These are phyloP conservation scores for Mimosa pudica DNA, from an alignment of 306 rosid species.

Conservation along the genomic window DNA sequence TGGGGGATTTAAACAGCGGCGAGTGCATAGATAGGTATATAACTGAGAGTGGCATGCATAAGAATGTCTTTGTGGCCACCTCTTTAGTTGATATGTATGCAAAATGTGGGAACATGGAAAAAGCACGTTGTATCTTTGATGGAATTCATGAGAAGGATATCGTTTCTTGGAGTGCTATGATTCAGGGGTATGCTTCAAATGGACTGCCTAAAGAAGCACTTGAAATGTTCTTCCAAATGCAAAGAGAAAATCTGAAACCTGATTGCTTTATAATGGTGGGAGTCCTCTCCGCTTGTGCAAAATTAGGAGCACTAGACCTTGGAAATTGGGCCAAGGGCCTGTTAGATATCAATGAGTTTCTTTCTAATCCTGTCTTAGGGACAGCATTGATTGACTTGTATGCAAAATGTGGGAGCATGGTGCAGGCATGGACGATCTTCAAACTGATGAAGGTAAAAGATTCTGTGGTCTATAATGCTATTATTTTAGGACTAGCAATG, in stretches of 20 bases:
- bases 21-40: constrained; percentile 65
- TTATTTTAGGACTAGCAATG: constrained; percentile 68
- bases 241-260: constrained; percentile 51
- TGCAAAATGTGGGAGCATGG: constrained; percentile 73
- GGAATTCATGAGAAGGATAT: constrained; percentile 64
- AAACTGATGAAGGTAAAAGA: constrained; percentile 60
- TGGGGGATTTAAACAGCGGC: constrained; percentile 59
- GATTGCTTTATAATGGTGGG: constrained; percentile 77
- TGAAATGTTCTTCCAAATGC: constrained; percentile 67
- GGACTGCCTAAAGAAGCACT: constrained; percentile 62
- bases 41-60: constrained; percentile 44
- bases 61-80: constrained; percentile 62
- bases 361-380: constrained; percentile 59
- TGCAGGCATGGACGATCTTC: constrained; percentile 57
- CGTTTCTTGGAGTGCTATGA: constrained; percentile 75
- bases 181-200: constrained; percentile 66
- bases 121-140: constrained; percentile 50
- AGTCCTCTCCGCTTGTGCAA: constrained; percentile 67
- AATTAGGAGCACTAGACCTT: constrained; percentile 63
- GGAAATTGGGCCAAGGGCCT: constrained; percentile 64
- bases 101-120: constrained; percentile 64
- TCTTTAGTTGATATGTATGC: constrained; percentile 68
- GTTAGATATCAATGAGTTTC: constrained; percentile 52
- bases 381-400: constrained; percentile 77
- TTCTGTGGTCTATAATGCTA: constrained; percentile 63